Percentiles rank a stretch among this genome's conserved stretches.
These are phyloP conservation scores for Chlamydomonas reinhardtii DNA, from an alignment of 163 green algal genomes.

Conservation along the genomic window DNA sequence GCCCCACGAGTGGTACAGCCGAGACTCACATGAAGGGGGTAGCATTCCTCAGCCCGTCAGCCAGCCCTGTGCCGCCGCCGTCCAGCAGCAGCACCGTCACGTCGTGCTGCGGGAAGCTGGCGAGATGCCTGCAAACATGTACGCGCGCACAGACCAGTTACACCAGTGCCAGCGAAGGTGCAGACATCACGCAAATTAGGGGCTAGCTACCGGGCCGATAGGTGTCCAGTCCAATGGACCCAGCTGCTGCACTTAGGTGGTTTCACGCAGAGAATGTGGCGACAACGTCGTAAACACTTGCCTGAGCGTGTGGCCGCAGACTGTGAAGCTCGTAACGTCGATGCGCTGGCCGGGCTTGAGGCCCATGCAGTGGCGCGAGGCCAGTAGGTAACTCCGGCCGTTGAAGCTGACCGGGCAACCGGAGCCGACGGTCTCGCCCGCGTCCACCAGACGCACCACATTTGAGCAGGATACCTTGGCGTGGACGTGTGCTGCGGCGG, in stretches of 20 bases:
- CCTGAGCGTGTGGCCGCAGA: conserved; percentile 17
- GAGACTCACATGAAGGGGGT: conserved; percentile 19
- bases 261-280: too few relatives aligned
- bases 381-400: neutral
- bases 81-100: conserved; percentile 22
- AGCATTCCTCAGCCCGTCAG: neutral
- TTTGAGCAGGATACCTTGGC: neutral
- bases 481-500: neutral
- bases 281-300: conserved; percentile 10
- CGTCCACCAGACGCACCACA: conserved; percentile 14
- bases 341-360: conserved; percentile 14
- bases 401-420: conserved; percentile 1
- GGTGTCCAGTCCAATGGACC: conserved; percentile 5
- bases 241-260: neutral
- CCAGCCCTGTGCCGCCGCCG: neutral
- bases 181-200: conserved; percentile 10
- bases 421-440: neutral
- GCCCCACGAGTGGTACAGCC: neutral
- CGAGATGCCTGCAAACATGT: conserved; percentile 6
- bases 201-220: too few relatives aligned
- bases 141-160: neutral
- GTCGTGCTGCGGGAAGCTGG: conserved; percentile 14
- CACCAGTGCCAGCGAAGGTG: neutral
- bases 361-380: conserved; percentile 14
- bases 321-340: conserved; percentile 9